Evolutionary conservation across 1,284 basidiomycete species (phyloP), one percentile per base, ranked within the genome.

Genomic region (Heterobasidion occidentale): DNA sequence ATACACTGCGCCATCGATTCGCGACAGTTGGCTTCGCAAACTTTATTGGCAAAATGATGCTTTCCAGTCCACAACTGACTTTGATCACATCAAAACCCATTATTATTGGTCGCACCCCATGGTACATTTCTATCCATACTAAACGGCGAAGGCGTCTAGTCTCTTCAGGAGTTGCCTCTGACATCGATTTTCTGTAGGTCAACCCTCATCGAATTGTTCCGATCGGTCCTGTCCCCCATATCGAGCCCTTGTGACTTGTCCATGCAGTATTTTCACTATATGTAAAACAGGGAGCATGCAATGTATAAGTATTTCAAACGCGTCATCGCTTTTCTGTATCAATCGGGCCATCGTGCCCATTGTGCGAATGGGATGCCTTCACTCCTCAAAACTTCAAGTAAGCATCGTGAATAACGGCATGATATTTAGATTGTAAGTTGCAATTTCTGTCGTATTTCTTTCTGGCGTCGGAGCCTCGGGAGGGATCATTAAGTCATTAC

Each of bases 21-120:
- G 3, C n/a, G 12, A 27, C 51, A 86, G 83, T 35, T 94, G 94
- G 94, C 69, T 92, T 72, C 88, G 87, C 70, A 86, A 88, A 65
- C 74, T 98, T 44, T 98, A 98, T 76, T 98, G 94, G 94, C 90
- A 89, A 62, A 77, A 87, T 63, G 74, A 86, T 0, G 92, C 92
- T 1, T 99, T 99, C 84, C 88, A 88, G 70, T 82, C 85, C 38
- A 89, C 88, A 19, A 96, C 93, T 55, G 78, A 94, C 70, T 97
- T 98, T 70, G 83, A 86, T 50, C 90, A 93, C 65, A 92, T 93
- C 77, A 92, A 92, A 71, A 83, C 82, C 15, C 88, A 91, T 67
- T 95, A 94, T 70, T 94, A 86, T 63, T 90, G 84, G 84, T 86
- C 84, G 35, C 84, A 86, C 63, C 62, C 72, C 20, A 63, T 69